Conservation (phyloP, 257 asterid genomes). For the Hygrophila difformis region DNA sequence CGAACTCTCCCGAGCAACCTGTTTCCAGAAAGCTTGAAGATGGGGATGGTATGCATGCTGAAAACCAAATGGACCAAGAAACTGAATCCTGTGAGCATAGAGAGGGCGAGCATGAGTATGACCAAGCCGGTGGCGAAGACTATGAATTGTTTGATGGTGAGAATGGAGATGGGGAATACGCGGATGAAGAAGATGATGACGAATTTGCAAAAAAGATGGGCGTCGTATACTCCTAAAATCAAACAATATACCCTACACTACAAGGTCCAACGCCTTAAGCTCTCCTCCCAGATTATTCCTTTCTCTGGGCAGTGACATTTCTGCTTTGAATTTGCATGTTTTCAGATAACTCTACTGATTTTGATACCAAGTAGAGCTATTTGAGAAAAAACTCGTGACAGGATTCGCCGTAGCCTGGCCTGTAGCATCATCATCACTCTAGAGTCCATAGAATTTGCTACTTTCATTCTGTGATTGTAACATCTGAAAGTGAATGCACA, state of each 20-base stretch:
- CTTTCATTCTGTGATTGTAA: conserved; percentile 24
- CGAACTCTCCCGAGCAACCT: conserved; percentile 11
- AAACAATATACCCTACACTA: not conserved
- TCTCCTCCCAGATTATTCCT: conserved; percentile 12
- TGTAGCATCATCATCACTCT: too few species aligned
- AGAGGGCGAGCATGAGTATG: conserved; percentile 48
- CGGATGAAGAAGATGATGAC: conserved; percentile 62
- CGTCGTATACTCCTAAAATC: conserved; percentile 44
- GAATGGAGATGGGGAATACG: conserved; percentile 32
- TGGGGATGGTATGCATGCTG: conserved; percentile 39
- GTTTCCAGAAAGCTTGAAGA: conserved; percentile 24
- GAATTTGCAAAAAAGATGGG: conserved; percentile 97
- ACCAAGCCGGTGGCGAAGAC: conserved; percentile 56
- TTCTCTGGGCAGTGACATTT: conserved; percentile 19
- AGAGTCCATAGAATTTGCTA: too few species aligned
- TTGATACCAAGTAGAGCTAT: not conserved
- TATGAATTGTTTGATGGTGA: conserved; percentile 42
- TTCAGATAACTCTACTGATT: not conserved
- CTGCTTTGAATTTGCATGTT: not conserved
- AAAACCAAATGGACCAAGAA: conserved; percentile 35
- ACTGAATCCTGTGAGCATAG: conserved; percentile 41
- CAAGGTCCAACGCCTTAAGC: too few species aligned
- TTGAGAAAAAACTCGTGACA: too few species aligned
- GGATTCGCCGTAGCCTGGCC: too few species aligned
- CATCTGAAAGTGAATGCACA: conserved; percentile 22